A percentile compares a stretch with the other conserved stretches of the same genome.
Conservation (phyloP, 371 early-diverging fungal genomes). For the Mycotypha africana region DNA sequence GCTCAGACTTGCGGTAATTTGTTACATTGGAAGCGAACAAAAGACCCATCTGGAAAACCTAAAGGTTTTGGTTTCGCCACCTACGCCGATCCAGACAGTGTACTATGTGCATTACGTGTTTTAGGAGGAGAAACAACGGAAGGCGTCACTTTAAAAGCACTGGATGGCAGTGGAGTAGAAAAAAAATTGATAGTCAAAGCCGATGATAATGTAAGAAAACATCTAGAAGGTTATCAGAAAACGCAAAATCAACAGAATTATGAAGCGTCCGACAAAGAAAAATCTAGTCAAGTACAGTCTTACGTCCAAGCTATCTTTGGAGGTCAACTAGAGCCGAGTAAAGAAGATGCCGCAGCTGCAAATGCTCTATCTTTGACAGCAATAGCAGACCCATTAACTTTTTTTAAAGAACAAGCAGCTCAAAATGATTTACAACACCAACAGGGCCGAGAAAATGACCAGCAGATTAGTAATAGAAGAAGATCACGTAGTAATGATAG, state of each 20-base stretch:
- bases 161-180: constrained; percentile 50
- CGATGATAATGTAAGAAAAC: constrained; percentile 65
- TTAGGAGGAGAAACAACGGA: constrained; percentile 56
- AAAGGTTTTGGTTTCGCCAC: constrained; percentile 82
- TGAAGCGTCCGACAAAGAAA: constrained; percentile 5
- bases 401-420: constrained; percentile 57
- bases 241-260: constrained; percentile 10
- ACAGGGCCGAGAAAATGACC: constrained; percentile 51
- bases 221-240: constrained; percentile 54
- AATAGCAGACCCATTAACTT: constrained; percentile 36
- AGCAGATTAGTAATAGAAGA: constrained; percentile 12
- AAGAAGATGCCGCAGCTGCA: constrained; percentile 25
- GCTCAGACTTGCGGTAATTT: constrained; percentile 41
- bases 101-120: constrained; percentile 64
- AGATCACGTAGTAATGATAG: neutral
- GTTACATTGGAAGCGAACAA: constrained; percentile 70
- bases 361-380: constrained; percentile 39
- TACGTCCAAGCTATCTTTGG: constrained; percentile 31
- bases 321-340: constrained; percentile 20
- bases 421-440: constrained; percentile 63
- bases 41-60: constrained; percentile 60
- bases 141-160: constrained; percentile 45
- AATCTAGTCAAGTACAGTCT: constrained; percentile 6
- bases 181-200: constrained; percentile 68
- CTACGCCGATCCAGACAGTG: constrained; percentile 65